These are phyloP conservation scores for Fonsecaea pugnacius DNA, from an alignment of 2,329 filamentous ascomycete genomes.

Conservation along the genomic window DNA sequence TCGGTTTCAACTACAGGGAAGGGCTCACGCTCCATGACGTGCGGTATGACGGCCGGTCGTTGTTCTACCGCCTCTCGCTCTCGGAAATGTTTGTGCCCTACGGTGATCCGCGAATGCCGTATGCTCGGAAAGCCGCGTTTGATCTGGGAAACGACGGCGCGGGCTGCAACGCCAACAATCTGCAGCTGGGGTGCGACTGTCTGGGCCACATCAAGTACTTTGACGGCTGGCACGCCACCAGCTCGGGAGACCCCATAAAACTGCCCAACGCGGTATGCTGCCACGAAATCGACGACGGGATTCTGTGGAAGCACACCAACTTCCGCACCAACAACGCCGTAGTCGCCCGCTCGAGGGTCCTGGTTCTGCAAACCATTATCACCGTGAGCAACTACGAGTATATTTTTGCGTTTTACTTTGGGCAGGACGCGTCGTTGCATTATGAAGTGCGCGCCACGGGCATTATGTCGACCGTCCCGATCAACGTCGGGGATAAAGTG, in stretches of 20 bases:
- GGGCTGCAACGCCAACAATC: slow-evolving; percentile 50
- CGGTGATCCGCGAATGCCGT: slow-evolving; percentile 48
- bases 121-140: slow-evolving; percentile 51
- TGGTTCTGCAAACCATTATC: slow-evolving; percentile 48
- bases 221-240: slow-evolving; percentile 45
- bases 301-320: slow-evolving; percentile 50
- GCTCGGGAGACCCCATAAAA: slow-evolving; percentile 43
- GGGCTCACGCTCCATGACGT: slow-evolving; percentile 50
- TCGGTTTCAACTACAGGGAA: slow-evolving; percentile 55
- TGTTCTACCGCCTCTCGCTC: slow-evolving; percentile 50
- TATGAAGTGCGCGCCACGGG: slow-evolving; percentile 54
- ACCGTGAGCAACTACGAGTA: slow-evolving; percentile 53
- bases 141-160: slow-evolving; percentile 52
- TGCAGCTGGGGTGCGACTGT: slow-evolving; percentile 51
- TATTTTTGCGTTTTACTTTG: slow-evolving; percentile 51
- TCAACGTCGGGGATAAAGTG: slow-evolving; percentile 42
- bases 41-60: slow-evolving; percentile 45
- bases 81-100: slow-evolving; percentile 55
- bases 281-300: slow-evolving; percentile 48
- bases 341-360: slow-evolving; percentile 42
- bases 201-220: slow-evolving; percentile 52
- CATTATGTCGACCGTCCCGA: slow-evolving; percentile 49
- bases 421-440: slow-evolving; percentile 47
- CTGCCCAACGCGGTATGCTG: slow-evolving; percentile 51
- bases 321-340: slow-evolving; percentile 44